A percentile compares a stretch with the other conserved stretches of the same genome.
Conservation (phyloP, 805 yeast genomes). For the Wickerhamomyces bovis region DNA sequence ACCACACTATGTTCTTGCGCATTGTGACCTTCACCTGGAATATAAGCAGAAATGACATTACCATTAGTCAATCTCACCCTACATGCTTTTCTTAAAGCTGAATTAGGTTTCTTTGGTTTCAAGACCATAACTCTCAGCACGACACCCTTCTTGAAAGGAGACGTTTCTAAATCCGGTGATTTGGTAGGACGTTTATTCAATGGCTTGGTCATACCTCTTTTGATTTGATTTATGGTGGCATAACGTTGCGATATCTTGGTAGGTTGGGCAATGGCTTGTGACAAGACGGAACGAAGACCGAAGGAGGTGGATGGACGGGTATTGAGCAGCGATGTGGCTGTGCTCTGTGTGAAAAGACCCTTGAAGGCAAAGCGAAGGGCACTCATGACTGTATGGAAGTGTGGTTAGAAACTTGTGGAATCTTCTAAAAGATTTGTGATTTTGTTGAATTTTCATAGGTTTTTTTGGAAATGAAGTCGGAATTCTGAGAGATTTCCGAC, state of each 20-base stretch:
- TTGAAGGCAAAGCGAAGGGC: neutral
- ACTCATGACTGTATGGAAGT: neutral
- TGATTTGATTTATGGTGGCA: slow-evolving; percentile 76
- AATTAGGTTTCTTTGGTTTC: slow-evolving; percentile 97
- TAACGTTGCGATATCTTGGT: slow-evolving; percentile 18
- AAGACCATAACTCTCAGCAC: slow-evolving; percentile 89
- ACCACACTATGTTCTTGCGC: slow-evolving; percentile 98
- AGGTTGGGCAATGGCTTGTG: slow-evolving; percentile 5
- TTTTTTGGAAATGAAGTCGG: neutral
- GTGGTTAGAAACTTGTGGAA: no score
- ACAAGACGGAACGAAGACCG: slow-evolving; percentile 3
- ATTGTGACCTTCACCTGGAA: slow-evolving; percentile 98
- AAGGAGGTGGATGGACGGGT: neutral
- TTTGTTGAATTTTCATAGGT: neutral
- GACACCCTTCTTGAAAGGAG: slow-evolving; percentile 90
- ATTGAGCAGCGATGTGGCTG: neutral
- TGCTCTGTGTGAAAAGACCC: neutral
- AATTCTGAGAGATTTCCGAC: neutral
- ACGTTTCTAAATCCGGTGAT: slow-evolving; percentile 77
- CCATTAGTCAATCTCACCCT: slow-evolving; percentile 93
- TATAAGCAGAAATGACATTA: slow-evolving; percentile 81
- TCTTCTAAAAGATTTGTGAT: neutral
- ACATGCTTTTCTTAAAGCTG: slow-evolving; percentile 95
- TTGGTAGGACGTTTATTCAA: slow-evolving; percentile 40
- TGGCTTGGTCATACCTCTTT: slow-evolving; percentile 58